Base-by-base conservation (phyloP, 495 filamentous ascomycete genomes). In the Tuber calosporum region DNA sequence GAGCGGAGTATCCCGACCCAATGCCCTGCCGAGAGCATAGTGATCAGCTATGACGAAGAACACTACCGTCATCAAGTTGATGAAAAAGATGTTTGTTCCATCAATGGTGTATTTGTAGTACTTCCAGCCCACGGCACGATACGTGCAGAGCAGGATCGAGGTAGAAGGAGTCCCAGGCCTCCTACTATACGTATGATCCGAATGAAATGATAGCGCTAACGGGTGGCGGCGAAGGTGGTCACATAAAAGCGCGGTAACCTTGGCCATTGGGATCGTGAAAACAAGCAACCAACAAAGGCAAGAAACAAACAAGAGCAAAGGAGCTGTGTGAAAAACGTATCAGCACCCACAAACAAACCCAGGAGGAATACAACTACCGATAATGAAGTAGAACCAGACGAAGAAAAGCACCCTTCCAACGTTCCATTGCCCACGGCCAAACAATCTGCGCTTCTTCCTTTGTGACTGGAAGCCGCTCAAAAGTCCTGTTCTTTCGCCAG, bases 81-180 rank as follows among this genome's bases (percentile, higher is more conserved):
- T 96, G 79, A 99, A 88, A 84, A 98, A 97, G 80, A 99, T 94
- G 83, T 99, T 99, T 67, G 96, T 98, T 70, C 95, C 95, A 79
- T 97, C 95, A 74, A 99, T 86, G 20, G 95, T 99, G 83, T 99
- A 99, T 82, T 98, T 99, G 93, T 96, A 99, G 84, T 99, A 99
- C 83, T 94, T 93, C 67, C 89, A 83, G 34, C 95, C 95, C 20
- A 94, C 94, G 40, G 94, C 95, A 74, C 96, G 92, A 83, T 99
- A 98, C 19, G 96, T 98, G 86, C 95, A 99, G 17, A 99, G 85
- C 66, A 99, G 84, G 70, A 99, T 94, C 36, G 93, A 95, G 45
- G 93, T 91, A 53, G 93, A 90, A 17, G 89, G 89, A 11, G 87
- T 87, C 9, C 89, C 89, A 37, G 87, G 86, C 1, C 86, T 84